phyloP scores from a whole-genome alignment of 257 asterid genomes.

The Asclepias syriaca region DNA sequence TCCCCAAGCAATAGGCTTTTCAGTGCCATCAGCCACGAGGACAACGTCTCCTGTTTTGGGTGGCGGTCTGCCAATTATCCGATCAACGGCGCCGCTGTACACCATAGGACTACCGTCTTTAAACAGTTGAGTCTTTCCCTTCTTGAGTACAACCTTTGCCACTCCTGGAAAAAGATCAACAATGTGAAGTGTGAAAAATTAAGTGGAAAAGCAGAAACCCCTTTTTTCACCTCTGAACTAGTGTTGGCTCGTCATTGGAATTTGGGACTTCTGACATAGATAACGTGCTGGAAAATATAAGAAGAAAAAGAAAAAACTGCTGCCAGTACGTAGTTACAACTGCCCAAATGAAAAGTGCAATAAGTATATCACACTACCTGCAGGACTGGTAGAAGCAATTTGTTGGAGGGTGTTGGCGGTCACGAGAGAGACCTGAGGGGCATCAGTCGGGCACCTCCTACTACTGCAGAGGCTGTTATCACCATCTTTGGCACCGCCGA shows the following conservation, averaged over 20 bases:
- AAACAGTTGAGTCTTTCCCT: constrained; percentile 86
- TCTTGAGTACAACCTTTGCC: constrained; percentile 84
- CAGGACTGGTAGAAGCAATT: constrained; percentile 53
- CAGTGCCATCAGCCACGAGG: constrained; percentile 80
- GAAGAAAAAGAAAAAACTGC: too few relatives aligned
- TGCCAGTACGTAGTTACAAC: neutral
- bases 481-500: neutral
- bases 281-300: neutral
- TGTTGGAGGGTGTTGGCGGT: constrained; percentile 52
- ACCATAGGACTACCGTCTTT: constrained; percentile 94
- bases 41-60: constrained; percentile 86
- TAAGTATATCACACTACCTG: constrained; percentile 26
- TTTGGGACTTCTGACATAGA: neutral
- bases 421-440: constrained; percentile 38
- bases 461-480: neutral
- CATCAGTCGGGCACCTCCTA: constrained; percentile 12
- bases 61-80: constrained; percentile 86
- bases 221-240: neutral
- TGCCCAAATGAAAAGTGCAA: neutral
- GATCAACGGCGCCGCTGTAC: constrained; percentile 90
- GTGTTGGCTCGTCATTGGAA: too few relatives aligned
- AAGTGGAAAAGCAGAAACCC: neutral
- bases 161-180: constrained; percentile 18
- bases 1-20: constrained; percentile 97
- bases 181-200: neutral